Conservation (phyloP, 1,284 basidiomycete species). For the Tremellales sp. region DNA sequence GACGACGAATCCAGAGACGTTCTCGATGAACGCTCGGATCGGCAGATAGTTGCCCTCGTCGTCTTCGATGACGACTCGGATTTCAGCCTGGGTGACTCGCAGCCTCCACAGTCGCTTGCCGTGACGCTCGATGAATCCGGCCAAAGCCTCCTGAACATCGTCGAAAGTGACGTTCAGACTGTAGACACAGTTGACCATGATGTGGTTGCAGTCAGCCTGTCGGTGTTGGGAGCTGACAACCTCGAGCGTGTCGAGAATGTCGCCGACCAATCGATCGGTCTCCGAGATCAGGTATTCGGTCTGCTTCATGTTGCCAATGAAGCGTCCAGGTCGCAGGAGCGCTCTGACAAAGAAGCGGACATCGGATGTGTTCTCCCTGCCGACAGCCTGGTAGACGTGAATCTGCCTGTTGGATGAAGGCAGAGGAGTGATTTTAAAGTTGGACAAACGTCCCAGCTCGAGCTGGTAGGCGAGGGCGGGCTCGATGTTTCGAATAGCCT, state of each 20-base stretch:
- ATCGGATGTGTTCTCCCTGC: conserved; percentile 92
- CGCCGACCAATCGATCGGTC: conserved; percentile 92
- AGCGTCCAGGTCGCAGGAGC: conserved; percentile 88
- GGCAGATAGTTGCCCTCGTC: conserved; percentile 87
- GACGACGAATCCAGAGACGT: conserved; percentile 97
- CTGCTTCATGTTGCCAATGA: conserved; percentile 84
- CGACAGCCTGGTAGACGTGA: conserved; percentile 94
- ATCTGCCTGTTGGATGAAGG: conserved; percentile 93
- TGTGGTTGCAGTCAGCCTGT: conserved; percentile 91
- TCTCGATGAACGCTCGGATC: conserved; percentile 96
- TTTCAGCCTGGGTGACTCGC: conserved; percentile 94
- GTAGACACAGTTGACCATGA: conserved; percentile 98
- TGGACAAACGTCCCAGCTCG: conserved; percentile 90
- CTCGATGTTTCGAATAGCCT: conserved; percentile 96
- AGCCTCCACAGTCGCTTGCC: conserved; percentile 97
- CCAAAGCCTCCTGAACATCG: conserved; percentile 89
- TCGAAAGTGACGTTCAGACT: conserved; percentile 92
- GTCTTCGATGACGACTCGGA: conserved; percentile 91
- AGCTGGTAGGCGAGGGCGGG: conserved; percentile 98
- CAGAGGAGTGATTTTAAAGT: conserved; percentile 92
- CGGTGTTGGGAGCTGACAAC: conserved; percentile 81
- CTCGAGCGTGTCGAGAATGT: conserved; percentile 90
- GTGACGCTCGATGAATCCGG: conserved; percentile 96
- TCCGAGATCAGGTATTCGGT: conserved; percentile 97
- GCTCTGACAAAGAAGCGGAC: conserved; percentile 97